Evolutionary conservation across 208 protist species (phyloP).

Genomic region (Trichomonas vaginalis): DNA sequence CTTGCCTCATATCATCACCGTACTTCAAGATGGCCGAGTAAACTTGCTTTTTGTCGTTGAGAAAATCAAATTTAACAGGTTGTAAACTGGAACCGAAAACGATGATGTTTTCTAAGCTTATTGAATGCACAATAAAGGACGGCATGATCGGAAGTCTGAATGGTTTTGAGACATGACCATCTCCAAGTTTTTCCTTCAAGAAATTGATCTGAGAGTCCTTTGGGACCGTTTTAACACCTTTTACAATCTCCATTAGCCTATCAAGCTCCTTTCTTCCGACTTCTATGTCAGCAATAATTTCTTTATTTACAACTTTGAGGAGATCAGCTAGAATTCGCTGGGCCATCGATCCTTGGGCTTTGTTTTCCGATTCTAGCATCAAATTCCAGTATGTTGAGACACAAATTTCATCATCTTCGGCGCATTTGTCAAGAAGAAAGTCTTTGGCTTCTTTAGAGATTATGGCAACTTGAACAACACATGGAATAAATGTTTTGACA

Average conservation of each 20-base stretch:
- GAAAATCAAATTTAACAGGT: not conserved
- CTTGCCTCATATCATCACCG: constrained; percentile 19
- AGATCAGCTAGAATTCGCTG: not conserved
- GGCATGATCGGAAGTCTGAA: not conserved
- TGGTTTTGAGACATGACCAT: not conserved
- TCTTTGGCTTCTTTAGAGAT: not conserved
- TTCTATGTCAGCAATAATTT: not conserved
- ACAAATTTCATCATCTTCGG: not conserved
- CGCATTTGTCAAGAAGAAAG: not conserved
- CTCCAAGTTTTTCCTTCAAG: not conserved
- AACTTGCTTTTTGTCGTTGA: not conserved
- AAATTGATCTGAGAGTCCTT: not conserved
- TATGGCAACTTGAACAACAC: not conserved
- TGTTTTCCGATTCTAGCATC: not conserved
- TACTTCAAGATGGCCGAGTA: not conserved
- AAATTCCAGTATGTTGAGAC: not conserved
- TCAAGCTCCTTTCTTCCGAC: not conserved
- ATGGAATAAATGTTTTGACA: not conserved
- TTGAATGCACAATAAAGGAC: not conserved
- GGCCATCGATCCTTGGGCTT: not conserved
- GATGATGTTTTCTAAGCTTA: not conserved
- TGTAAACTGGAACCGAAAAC: not conserved
- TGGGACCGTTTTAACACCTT: not conserved
- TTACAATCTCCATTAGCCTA: not conserved
- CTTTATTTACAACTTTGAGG: not conserved